A percentile compares a stretch with the other conserved stretches of the same genome.
These are phyloP conservation scores for Pyrenophora seminiperda DNA, from an alignment of 2,329 filamentous ascomycete genomes.

Conservation along the genomic window DNA sequence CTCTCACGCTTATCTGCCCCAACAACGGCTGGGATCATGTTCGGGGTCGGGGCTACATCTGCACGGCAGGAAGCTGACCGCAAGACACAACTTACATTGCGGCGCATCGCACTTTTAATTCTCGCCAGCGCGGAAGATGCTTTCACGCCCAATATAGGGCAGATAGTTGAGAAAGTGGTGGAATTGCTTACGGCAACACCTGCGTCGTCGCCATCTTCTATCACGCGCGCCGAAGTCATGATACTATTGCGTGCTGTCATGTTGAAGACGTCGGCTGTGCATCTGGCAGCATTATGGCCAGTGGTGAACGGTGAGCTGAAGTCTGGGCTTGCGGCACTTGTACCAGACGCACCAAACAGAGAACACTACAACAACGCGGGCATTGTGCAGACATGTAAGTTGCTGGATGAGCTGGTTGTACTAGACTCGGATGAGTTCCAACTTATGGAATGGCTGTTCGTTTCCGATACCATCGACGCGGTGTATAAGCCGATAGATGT, in stretches of 20 bases:
- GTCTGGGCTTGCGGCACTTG: slow-evolving; percentile 74
- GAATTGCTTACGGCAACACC: slow-evolving; percentile 84
- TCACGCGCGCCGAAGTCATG: slow-evolving; percentile 86
- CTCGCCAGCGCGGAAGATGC: slow-evolving; percentile 77
- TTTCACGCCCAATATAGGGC: slow-evolving; percentile 75
- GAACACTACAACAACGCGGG: slow-evolving; percentile 79
- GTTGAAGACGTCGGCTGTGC: slow-evolving; percentile 76
- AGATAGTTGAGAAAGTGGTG: slow-evolving; percentile 79
- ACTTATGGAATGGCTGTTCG: slow-evolving; percentile 96
- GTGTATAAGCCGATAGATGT: slow-evolving; percentile 74
- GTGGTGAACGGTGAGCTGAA: slow-evolving; percentile 86
- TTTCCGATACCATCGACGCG: slow-evolving; percentile 95
- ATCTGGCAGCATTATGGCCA: slow-evolving; percentile 87
- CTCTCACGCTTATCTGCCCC: slow-evolving; percentile 79
- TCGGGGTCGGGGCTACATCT: slow-evolving; percentile 94
- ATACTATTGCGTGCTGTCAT: slow-evolving; percentile 83
- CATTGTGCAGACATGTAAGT: slow-evolving; percentile 88
- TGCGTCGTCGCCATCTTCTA: slow-evolving; percentile 89
- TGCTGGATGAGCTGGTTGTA: slow-evolving; percentile 86
- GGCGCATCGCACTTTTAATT: slow-evolving; percentile 78
- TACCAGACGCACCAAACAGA: slow-evolving; percentile 68
- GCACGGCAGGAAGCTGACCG: slow-evolving; percentile 94
- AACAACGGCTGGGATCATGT: slow-evolving; percentile 93
- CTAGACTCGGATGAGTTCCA: slow-evolving; percentile 94
- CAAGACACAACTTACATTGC: slow-evolving; percentile 86